Evolutionary conservation across 2,329 filamentous ascomycete genomes (phyloP), one percentile per base, ranked within the genome.

Genomic region (Colletotrichum tamarilloi): DNA sequence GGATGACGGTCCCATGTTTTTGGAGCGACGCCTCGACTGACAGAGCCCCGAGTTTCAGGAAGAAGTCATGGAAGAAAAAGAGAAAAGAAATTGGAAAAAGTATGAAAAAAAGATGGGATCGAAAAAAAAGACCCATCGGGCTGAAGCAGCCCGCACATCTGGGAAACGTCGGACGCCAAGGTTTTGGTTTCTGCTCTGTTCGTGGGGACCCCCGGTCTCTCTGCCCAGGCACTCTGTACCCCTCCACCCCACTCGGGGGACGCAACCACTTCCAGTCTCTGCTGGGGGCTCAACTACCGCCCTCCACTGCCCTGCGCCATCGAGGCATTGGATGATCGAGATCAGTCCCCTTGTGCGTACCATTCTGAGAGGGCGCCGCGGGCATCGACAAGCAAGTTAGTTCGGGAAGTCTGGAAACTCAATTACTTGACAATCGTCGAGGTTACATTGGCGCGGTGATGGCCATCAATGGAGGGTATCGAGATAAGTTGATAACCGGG

Each of bases 101-200:
- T 35, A 53, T 38, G 35, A 11, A 65, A 11, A 65, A 32, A 28
- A 49, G 42, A 49, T 49, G 42, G 42, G 42, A 49, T 22, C 1
- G 14, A 16, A 49, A 55, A 63, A 56, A 69, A 16, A 65, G 38
- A 28, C 55, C 67, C 35, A 56, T 24, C 56, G 49, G 67, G 49
- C 55, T 52, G 62, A 53, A 49, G 42, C 26, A 38, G 24, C 35
- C 35, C 38, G 9, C 56, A 2, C 55, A 16, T 32, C 24, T 49
- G 52, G 59, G 38, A 64, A 59, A 73, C 60, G 67, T 66, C 71
- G 56, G 60, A 71, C 60, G 71, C 67, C 71, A 73, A 73, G 62
- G 59, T 65, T 73, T 70, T 60, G 60, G 56, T 57, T 62, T 69
- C 66, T 71, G 62, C 38, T 26, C 49, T 22, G 60, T 62, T 56